Percentiles rank a stretch among this genome's conserved stretches.
phyloP scores from a whole-genome alignment of 768 basidiomycete genomes.

The Russula emetica region DNA sequence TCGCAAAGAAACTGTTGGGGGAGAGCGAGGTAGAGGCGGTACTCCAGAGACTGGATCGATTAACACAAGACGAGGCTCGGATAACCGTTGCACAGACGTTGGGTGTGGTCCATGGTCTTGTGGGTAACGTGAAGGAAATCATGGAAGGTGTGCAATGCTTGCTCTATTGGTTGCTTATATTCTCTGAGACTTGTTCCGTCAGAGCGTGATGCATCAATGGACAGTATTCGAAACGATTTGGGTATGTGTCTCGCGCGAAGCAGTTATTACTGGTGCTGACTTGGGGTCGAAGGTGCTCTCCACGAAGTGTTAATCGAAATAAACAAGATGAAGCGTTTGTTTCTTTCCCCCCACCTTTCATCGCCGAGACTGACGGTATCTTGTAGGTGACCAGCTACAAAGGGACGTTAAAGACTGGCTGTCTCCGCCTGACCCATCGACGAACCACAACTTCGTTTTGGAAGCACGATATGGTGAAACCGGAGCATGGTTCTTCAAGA shows the following conservation, averaged over 20 bases:
- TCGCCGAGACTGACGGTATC: neutral
- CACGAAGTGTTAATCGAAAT: too few relatives aligned
- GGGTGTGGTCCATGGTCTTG: neutral
- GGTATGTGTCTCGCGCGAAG: neutral
- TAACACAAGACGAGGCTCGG: slow-evolving; percentile 8
- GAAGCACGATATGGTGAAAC: neutral
- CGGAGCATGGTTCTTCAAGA: neutral
- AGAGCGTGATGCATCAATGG: slow-evolving; percentile 8
- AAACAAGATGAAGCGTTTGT: neutral
- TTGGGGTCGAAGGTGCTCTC: neutral
- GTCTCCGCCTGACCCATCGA: neutral
- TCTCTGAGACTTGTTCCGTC: neutral
- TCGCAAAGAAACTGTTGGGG: slow-evolving; percentile 11
- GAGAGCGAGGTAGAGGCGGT: neutral
- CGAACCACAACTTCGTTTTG: neutral
- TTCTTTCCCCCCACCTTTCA: neutral
- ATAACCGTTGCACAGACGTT: neutral
- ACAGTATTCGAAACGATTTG: neutral
- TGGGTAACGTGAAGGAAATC: too few relatives aligned
- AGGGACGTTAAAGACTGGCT: neutral
- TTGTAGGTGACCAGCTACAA: slow-evolving; percentile 1
- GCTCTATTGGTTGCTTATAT: neutral
- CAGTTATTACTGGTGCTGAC: neutral
- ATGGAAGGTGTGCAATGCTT: neutral
- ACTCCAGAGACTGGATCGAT: neutral